These are phyloP conservation scores for Hypomyces rosellus DNA, from an alignment of 2,329 filamentous ascomycete species.

Conservation along the genomic window DNA sequence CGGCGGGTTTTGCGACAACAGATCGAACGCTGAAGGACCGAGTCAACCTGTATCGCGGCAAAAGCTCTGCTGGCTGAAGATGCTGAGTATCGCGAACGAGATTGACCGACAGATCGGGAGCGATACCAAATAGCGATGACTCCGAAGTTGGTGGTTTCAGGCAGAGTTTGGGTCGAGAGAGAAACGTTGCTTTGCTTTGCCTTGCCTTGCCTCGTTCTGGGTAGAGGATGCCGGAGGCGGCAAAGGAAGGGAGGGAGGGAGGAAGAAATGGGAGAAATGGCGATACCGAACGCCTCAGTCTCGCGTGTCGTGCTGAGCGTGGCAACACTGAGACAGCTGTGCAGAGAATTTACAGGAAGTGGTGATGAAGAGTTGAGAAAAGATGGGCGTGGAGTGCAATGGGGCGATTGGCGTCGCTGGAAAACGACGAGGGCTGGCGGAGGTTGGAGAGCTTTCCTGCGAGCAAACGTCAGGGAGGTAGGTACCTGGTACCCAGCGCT, in stretches of 20 bases:
- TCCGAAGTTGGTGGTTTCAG: conserved; percentile 18
- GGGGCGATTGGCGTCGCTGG: neutral
- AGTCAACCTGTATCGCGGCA: neutral
- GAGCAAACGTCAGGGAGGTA: conserved; percentile 1
- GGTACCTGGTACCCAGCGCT: neutral
- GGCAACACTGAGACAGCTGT: neutral
- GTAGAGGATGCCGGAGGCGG: neutral
- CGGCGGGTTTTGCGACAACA: neutral
- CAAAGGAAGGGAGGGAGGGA: neutral
- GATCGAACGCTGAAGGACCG: neutral
- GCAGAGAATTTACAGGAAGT: neutral
- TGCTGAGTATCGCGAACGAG: conserved; percentile 9
- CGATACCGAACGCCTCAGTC: neutral
- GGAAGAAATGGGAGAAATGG: conserved; percentile 1
- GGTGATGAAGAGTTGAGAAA: neutral
- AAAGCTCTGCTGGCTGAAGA: conserved; percentile 6
- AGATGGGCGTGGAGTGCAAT: neutral
- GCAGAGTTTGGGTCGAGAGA: conserved; percentile 16
- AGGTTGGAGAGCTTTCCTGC: neutral
- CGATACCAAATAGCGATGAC: conserved; percentile 1
- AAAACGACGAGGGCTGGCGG: conserved; percentile 3
- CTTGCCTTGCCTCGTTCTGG: neutral
- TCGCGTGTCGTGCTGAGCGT: neutral
- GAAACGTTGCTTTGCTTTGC: neutral
- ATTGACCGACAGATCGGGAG: conserved; percentile 9